Evolutionary conservation across 306 rosid genomes (phyloP), one percentile per base, ranked within the genome.

Genomic region (Quercus bicolor): DNA sequence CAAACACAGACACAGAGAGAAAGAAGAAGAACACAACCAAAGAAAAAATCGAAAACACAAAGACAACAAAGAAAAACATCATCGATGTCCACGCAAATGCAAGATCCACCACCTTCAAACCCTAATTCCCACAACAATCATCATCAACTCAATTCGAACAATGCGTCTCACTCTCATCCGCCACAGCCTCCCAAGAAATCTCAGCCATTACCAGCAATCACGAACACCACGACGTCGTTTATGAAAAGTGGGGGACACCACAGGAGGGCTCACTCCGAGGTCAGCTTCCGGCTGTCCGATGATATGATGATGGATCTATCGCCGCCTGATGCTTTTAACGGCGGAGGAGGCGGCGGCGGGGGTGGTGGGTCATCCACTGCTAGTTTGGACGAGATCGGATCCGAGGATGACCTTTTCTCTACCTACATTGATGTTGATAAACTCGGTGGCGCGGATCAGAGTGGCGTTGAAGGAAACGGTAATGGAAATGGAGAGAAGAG

Each of bases 371-470:
- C 96, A 9, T 91, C 97, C 14, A 89, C 97, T 9, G 93, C 96
- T 4, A 91, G 96, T 78, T 70, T 89, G 12, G 99, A 91, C 74
- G 98, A 94, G 92, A 88, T 92, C 90, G 97, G 97, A 85, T 94
- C 98, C 68, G 99, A 96, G 68, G 99, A 91, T 52, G 98, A 96
- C 86, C 90, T 96, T 3, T 96, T 96, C 86, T 90, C 94, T 23
- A 93, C 99, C 75, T 96, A 96, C 93, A 93, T 96, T 85, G 98
- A 93, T 81, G 90, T 96, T 4, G 93, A 96, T 65, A 96, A 96
- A 89, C 93, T 96, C 59, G 90, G 90, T 24, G 90, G 90, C 26
- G 90, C 66, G 75, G 69, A 53, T 72, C 76, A 72, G 19, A 76
- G 62, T n/a, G 86, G 68, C 31, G 75, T 75, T 29, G 66, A 72